A percentile compares a stretch with the other conserved stretches of the same genome.
These are phyloP conservation scores for Microdochium bolleyi DNA, from an alignment of 2,329 filamentous ascomycete genomes.

Conservation along the genomic window DNA sequence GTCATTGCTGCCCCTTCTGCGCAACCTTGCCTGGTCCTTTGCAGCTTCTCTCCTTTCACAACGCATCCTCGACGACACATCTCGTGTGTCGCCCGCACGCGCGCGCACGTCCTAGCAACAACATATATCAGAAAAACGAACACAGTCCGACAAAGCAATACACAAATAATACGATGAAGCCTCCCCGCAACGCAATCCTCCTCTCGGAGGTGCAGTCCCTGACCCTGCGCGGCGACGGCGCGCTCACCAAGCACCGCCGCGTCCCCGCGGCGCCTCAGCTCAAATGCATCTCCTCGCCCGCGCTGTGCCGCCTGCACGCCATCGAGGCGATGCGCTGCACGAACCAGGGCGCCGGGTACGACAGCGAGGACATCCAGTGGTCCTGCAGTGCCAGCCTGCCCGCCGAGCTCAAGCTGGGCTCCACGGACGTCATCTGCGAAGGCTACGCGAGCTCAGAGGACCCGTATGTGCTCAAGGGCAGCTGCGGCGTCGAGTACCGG, in stretches of 20 bases:
- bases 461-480: conserved; percentile 80
- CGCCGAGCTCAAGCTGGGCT: conserved; percentile 60
- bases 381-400: conserved; percentile 64
- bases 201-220: conserved; percentile 63
- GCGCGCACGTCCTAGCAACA: too few species aligned
- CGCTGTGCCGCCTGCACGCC: conserved; percentile 60
- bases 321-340: conserved; percentile 83
- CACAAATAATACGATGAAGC: not conserved
- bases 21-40: too few species aligned
- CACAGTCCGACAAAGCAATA: not conserved
- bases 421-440: conserved; percentile 88
- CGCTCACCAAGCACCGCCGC: conserved; percentile 67
- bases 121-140: too few species aligned
- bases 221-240: conserved; percentile 59
- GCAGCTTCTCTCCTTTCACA: too few species aligned
- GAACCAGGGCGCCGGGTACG: conserved; percentile 77
- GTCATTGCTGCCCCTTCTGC: too few species aligned
- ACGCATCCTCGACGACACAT: too few species aligned
- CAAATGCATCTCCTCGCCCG: conserved; percentile 60
- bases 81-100: too few species aligned
- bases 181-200: conserved; percentile 38
- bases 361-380: conserved; percentile 79
- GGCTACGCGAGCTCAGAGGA: conserved; percentile 74
- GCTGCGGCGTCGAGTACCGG: conserved; percentile 86
- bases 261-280: conserved; percentile 71